These are phyloP conservation scores for Didymella segeticola DNA, from an alignment of 2,329 filamentous ascomycete species.

Conservation along the genomic window DNA sequence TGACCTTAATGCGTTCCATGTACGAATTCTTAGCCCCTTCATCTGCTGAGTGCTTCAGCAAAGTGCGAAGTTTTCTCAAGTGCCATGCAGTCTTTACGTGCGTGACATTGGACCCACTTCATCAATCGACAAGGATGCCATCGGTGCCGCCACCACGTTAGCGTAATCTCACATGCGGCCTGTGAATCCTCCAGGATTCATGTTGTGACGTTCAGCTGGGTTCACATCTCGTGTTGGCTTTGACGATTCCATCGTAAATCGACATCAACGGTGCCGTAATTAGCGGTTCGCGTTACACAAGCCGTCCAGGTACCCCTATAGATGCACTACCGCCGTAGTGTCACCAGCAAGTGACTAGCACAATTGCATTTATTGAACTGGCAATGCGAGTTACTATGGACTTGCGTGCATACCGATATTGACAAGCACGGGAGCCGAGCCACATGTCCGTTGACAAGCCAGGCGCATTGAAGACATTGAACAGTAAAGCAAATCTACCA, in stretches of 20 bases:
- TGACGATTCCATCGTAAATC: background rate
- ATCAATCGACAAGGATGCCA: conserved; percentile 6
- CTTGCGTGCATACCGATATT: background rate
- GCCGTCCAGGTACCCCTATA: background rate
- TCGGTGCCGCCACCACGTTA: conserved; percentile 12
- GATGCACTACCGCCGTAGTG: background rate
- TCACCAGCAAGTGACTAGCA: background rate
- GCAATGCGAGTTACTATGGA: background rate
- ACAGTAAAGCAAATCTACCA: background rate
- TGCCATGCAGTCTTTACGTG: background rate
- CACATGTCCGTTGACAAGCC: conserved; percentile 5
- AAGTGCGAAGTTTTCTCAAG: background rate
- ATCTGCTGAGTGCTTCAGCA: background rate
- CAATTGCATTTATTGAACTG: background rate
- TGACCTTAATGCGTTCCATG: background rate
- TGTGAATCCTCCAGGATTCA: conserved; percentile 11
- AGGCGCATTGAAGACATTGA: conserved; percentile 1
- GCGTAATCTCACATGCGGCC: conserved; percentile 9
- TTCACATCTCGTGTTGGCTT: conserved; percentile 10
- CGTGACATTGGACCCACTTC: background rate
- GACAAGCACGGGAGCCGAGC: conserved; percentile 2
- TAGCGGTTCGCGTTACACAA: background rate
- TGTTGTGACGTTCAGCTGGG: conserved; percentile 11
- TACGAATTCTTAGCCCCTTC: background rate
- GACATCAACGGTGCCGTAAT: background rate